Evolutionary conservation across 2,329 filamentous ascomycete genomes (phyloP), one percentile per base, ranked within the genome.

Genomic region (Talaromyces sp.): DNA sequence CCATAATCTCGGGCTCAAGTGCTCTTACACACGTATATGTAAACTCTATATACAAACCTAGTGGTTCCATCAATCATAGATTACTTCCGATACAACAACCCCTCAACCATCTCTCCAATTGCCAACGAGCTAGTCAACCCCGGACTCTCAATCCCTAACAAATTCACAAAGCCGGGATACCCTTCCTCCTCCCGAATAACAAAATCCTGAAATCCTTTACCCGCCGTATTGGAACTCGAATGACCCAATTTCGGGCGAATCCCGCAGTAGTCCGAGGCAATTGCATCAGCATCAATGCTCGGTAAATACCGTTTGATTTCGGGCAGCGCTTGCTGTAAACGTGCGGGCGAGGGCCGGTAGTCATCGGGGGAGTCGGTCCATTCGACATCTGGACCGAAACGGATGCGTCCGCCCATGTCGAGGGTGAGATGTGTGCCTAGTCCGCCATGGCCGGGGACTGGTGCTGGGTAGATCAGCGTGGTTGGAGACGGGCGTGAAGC

Each of bases 341-440:
- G 81, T 24, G 79, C 79, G 1, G 80, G 76, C 65, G 85, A 91
- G 17, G 89, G 88, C 1, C 80, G 79, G n/a, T 96, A 80, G 68
- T 96, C 86, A 9, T 77, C 75, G 0, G 91, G 85, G 1, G 81
- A 77, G 54, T 88, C 83, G 0, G 96, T 88, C 94, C 94, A 97
- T 73, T 97, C 91, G 14, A 97, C 89, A 70, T 99, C 94, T 0
- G 94, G 94, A 0, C 94, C 94, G 74, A 99, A 99, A 41, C 91
- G 88, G 50, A 97, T 83, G 0, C 90, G 85, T 0, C 93, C 92
- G 0, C 80, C 83, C 76, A 97, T 83, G 73, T 99, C 94, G 60
- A 97, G 83, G 0, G 94, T 99, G 19, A 99, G 80, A 74, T 99
- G 94, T 0, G 94, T 97, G 54, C 94, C 94, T 0, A 99, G 93